Evolutionary conservation across 169 alveolate species (phyloP), one percentile per base, ranked within the genome.

Genomic region (Plasmodium billcollinsi): DNA sequence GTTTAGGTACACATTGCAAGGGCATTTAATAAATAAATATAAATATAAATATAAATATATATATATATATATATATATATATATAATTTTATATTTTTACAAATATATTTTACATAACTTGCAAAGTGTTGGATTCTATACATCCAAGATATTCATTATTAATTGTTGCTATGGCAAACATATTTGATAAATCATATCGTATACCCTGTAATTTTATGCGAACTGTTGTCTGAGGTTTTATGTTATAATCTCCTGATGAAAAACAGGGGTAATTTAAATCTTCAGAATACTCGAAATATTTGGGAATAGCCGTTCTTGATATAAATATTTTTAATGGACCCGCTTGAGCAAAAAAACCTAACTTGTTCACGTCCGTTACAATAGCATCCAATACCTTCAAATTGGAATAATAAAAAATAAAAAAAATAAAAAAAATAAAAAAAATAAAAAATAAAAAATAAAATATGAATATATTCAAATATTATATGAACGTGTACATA

Each of bases 241-340:
- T 94, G 56, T 92, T 94, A 45, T 93, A 62, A n/a, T 93, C 94
- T 6, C 98, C 97, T 92, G 96, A 96, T 5, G 97, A 73, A 90
- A 93, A 95, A 52, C 97, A 93, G 12, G 97, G 97, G 72, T 94
- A 80, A 11, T 96, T 95, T 15, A 97, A 93, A 62, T 96, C 98
- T 70, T 95, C 96, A 39, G 94, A 93, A 83, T 96, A 96, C 15
- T 92, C 96, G 75, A 94, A 96, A 71, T 94, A 93, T 47, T 97
- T 96, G 6, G 97, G 97, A 45, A 96, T 95, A 24, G 98, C 95
- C 12, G 97, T 95, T 54, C 97, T 93, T 62, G 98, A 95, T 43
- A 96, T 98, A 85, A 96, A 96, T 12, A 95, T 98, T 94, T 96
- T 96, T 63, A 96, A 83, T 4, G 98, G 98, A n/a, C 98, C 98